Evolutionary conservation across 768 basidiomycete species (phyloP), one percentile per base, ranked within the genome.

Genomic region (Termitomyces sp.): DNA sequence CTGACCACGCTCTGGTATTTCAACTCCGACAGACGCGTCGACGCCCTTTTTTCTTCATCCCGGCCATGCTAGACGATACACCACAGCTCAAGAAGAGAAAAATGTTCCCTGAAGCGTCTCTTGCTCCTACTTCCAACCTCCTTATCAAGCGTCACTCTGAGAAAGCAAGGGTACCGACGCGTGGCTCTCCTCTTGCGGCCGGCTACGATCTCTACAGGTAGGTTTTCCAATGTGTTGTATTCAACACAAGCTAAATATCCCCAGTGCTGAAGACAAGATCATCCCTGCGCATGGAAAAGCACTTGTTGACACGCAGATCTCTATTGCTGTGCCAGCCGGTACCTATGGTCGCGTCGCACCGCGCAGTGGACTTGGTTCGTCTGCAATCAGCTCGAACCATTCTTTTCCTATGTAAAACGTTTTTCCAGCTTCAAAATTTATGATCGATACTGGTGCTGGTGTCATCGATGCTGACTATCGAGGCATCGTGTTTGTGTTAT

Each of bases 281-380:
- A 84, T 98, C 17, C 94, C 96, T 12, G 94, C 95, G 1, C 87
- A 81, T 56, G 96, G 95, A 57, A 97, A 96, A 73, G 96, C 94
- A 5, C 78, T 98, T 42, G 75, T 99, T 43, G 89, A 96, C 71
- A 94, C 94, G 15, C 93, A 95, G 65, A 79, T 98, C 57, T 95
- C 94, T 31, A 88, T 99, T 62, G 96, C 95, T 25, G 93, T 99
- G 2, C 97, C 97, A 0, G 77, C 79, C 47, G 97, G 95, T 3
- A 95, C 94, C 4, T 98, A 99, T 70, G 97, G 96, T 64, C 93
- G 97, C 57, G 89, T 99, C 60, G 97, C 97, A 2, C 97, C 97
- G 20, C 86, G 96, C 29, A 94, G 91, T 72, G 97, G 97, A 20
- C 86, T 98, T 32, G 96, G 96, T 97, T 62, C 56, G 89, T 74